Base-by-base conservation (phyloP, 2,329 filamentous ascomycete species). In the Penicillium sp. region DNA sequence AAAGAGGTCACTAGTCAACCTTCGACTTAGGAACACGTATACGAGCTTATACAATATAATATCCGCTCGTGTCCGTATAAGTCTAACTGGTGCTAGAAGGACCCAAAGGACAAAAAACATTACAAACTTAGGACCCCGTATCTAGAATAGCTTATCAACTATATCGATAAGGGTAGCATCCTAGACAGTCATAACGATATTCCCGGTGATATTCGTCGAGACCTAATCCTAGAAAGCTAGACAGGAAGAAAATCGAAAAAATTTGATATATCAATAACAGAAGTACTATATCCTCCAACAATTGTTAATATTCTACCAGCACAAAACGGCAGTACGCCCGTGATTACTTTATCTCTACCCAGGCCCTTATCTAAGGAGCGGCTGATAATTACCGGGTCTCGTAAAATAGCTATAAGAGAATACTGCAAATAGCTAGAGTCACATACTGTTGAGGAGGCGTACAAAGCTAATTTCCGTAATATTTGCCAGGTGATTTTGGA, bases 321-420 rank as follows among this genome's bases (percentile, higher is more conserved):
- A 49, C 24, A 56, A 48, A 47, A 14, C 7, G 27, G 46, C 1
- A 44, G 35, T 38, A 24, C 47, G 18, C 43, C 28, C n/a, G 33
- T 18, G 16, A 18, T 58, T 24, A 48, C 53, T 44, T 44, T 41
- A 11, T 46, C 49, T 2, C 44, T 48, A 31, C 45, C 48, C 20
- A 51, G 35, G 24, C 35, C 33, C 24, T 40, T 41, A 45, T n/a
- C 48, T 38, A 13, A 52, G 13, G 33, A 50, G 22, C 39, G 11
- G 16, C 50, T 52, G 2, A 42, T 48, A 25, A 47, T 58, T 49
- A 9, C 55, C 10, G 48, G 57, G 43, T 55, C 57, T 48, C 50
- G 44, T 31, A 44, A 56, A 48, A 25, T 28, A 35, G 55, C 53
- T 36, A 44, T 58, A 16, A 57, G 55, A 35, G 42, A 56, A 18